Conservation (phyloP, 2,329 filamentous ascomycete species). For the Penicillium sp. region DNA sequence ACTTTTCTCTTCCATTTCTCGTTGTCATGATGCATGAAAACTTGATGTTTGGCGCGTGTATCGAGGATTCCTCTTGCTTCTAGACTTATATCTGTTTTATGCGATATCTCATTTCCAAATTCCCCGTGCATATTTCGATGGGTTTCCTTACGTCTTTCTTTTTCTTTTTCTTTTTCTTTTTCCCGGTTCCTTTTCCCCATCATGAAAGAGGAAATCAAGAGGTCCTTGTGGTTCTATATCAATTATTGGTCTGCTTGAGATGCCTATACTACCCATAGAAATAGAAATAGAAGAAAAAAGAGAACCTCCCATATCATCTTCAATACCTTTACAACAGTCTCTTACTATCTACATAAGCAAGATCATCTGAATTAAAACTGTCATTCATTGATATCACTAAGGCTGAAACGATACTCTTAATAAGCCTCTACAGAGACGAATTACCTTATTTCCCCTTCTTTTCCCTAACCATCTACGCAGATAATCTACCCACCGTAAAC, state of each 20-base stretch:
- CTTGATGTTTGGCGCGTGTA: constrained; percentile 1
- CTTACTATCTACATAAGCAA: not conserved
- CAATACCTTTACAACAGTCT: not conserved
- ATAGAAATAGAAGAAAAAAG: constrained; percentile 19
- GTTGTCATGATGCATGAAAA: constrained; percentile 9
- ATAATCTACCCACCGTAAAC: not conserved
- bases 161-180: not conserved
- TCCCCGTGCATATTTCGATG: constrained; percentile 18
- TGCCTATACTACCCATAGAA: constrained; percentile 12
- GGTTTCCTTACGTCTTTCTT: constrained; percentile 4
- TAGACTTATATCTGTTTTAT: constrained; percentile 9
- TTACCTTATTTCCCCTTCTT: not conserved
- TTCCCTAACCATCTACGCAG: not conserved
- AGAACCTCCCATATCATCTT: not conserved
- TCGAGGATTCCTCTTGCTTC: constrained; percentile 5
- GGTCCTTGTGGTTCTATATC: not conserved
- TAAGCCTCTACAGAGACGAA: not conserved
- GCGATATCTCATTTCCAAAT: constrained; percentile 10
- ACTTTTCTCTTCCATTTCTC: not conserved
- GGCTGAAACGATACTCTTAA: not conserved
- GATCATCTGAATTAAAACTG: not conserved
- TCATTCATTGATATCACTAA: constrained; percentile 2
- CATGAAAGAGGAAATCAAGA: not conserved
- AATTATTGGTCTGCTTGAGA: not conserved
- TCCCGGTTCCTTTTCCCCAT: not conserved